These are phyloP conservation scores for Beauveria pseudobassiana DNA, from an alignment of 2,329 filamentous ascomycete species.

Conservation along the genomic window DNA sequence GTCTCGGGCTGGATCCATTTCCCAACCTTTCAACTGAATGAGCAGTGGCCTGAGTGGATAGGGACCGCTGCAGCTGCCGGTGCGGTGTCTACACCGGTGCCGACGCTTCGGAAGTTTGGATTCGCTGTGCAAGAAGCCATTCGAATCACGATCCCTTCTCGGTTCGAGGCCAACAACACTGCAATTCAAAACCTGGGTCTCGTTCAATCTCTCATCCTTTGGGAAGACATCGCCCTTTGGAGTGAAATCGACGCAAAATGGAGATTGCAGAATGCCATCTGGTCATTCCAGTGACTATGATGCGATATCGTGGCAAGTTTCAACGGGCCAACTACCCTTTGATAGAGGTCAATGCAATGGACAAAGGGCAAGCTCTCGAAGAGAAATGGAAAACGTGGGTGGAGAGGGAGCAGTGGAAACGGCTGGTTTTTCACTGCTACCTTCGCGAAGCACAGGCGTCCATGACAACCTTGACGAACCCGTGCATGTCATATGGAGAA, in stretches of 20 bases:
- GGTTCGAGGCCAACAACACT: constrained; percentile 44
- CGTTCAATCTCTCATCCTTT: constrained; percentile 41
- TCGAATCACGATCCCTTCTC: constrained; percentile 23
- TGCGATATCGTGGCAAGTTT: constrained; percentile 51
- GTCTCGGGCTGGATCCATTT: constrained; percentile 56
- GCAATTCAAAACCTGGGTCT: constrained; percentile 39
- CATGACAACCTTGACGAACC: constrained; percentile 57
- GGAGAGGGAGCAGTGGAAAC: constrained; percentile 58
- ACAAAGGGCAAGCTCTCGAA: constrained; percentile 50
- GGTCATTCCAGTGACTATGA: constrained; percentile 41
- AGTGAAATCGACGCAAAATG: constrained; percentile 48
- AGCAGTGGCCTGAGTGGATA: constrained; percentile 51
- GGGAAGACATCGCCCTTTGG: constrained; percentile 45
- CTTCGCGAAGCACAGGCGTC: constrained; percentile 60
- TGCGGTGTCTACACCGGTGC: constrained; percentile 49
- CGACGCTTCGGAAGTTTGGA: constrained; percentile 53
- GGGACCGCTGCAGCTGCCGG: constrained; percentile 54
- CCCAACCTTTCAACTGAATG: constrained; percentile 48
- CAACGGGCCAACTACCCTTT: constrained; percentile 45
- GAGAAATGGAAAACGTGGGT: constrained; percentile 61
- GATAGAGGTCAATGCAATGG: constrained; percentile 43
- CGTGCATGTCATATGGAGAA: constrained; percentile 62
- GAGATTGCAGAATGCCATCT: constrained; percentile 47
- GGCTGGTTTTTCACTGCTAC: constrained; percentile 58
- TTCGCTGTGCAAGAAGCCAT: constrained; percentile 47